Percentiles rank a stretch among this genome's conserved stretches.
Evolutionary conservation across 2,329 filamentous ascomycete species (phyloP).

Genomic region (Zymoseptoria pseudotritici): DNA sequence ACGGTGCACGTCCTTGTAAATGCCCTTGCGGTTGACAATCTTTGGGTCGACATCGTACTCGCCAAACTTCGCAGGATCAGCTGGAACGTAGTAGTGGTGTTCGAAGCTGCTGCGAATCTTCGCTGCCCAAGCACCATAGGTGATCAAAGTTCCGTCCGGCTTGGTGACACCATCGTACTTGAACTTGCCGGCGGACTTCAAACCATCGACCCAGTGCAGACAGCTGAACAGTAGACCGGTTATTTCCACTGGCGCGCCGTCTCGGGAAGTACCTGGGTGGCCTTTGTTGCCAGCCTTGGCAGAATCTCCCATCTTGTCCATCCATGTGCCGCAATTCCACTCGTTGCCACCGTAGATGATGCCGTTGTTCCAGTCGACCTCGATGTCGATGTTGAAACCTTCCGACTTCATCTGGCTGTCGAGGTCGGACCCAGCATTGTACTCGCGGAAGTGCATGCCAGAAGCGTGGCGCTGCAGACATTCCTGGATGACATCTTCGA

Average conservation of each 20-base stretch:
- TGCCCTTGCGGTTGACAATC: constrained; percentile 82
- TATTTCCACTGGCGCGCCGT: constrained; percentile 92
- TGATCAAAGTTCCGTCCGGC: constrained; percentile 46
- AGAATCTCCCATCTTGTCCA: constrained; percentile 99
- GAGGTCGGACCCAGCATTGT: constrained; percentile 81
- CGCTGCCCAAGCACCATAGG: constrained; percentile 69
- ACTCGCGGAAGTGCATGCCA: constrained; percentile 86
- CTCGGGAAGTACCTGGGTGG: constrained; percentile 88
- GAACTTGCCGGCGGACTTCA: constrained; percentile 64
- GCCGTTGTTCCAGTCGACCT: constrained; percentile 84
- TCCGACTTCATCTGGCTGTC: constrained; percentile 89
- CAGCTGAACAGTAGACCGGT: constrained; percentile 88
- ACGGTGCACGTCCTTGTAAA: constrained; percentile 95
- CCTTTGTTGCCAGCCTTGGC: constrained; percentile 85
- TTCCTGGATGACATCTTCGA: constrained; percentile 88
- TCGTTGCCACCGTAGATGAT: constrained; percentile 93
- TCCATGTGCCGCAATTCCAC: constrained; percentile 95
- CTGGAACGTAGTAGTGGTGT: constrained; percentile 79
- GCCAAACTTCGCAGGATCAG: constrained; percentile 59
- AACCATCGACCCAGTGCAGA: constrained; percentile 66
- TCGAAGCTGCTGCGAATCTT: constrained; percentile 84
- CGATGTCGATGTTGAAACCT: constrained; percentile 86
- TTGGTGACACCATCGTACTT: constrained; percentile 62
- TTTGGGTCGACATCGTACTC: constrained; percentile 72
- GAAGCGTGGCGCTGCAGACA: constrained; percentile 83